Evolutionary conservation across 352 stramenopile genomes (phyloP).

Genomic region (Pseudoperonospora humuli): DNA sequence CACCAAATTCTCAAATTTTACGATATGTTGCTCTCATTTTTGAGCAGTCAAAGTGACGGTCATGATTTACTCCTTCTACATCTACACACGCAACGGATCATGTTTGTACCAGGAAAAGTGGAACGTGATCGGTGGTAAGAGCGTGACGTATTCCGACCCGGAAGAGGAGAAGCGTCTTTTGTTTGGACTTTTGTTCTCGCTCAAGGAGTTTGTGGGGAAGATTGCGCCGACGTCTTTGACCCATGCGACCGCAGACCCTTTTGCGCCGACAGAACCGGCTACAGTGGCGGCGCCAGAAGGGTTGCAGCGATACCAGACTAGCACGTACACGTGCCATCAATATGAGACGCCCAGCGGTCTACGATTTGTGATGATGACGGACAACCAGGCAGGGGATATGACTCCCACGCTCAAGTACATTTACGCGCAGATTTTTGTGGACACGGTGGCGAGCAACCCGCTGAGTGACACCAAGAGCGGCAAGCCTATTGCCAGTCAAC

Average conservation of each 20-base stretch:
- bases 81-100: slow-evolving; percentile 84
- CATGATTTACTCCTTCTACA: slow-evolving; percentile 91
- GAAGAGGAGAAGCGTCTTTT: slow-evolving; percentile 88
- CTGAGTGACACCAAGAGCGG: slow-evolving; percentile 65
- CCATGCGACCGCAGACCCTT: slow-evolving; percentile 11
- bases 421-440: slow-evolving; percentile 86
- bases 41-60: not conserved
- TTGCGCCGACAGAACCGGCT: slow-evolving; percentile 9
- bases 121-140: slow-evolving; percentile 52
- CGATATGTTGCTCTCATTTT: not conserved
- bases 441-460: slow-evolving; percentile 88
- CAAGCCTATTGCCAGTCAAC: slow-evolving; percentile 70
- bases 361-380: slow-evolving; percentile 88
- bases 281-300: slow-evolving; percentile 26
- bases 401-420: slow-evolving; percentile 77
- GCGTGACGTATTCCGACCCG: slow-evolving; percentile 67
- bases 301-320: slow-evolving; percentile 81
- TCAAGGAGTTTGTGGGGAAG: slow-evolving; percentile 86
- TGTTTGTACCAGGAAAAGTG: slow-evolving; percentile 90
- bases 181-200: slow-evolving; percentile 88
- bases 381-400: slow-evolving; percentile 81
- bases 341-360: slow-evolving; percentile 87
- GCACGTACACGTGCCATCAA: slow-evolving; percentile 87
- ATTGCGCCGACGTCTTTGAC: slow-evolving; percentile 38
- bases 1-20: not conserved